Evolutionary conservation across 2,329 filamentous ascomycete genomes (phyloP).

Genomic region (Beauveria pseudobassiana): DNA sequence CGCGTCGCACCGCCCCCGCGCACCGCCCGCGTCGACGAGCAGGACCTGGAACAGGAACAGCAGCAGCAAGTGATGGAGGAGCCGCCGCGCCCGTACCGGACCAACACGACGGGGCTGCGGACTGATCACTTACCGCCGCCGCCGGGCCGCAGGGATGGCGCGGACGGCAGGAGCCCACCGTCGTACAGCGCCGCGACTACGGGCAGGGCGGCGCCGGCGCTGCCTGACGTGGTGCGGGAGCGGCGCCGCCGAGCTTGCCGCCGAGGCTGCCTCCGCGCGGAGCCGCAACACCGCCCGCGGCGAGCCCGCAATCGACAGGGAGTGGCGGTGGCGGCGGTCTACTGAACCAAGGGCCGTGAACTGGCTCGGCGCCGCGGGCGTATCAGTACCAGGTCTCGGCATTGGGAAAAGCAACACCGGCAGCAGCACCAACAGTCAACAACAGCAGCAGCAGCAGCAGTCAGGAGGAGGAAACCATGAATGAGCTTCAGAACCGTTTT

Average conservation of each 20-base stretch:
- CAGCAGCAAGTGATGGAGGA: constrained; percentile 11
- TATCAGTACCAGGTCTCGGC: constrained; percentile 71
- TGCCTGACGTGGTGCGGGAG: constrained; percentile 11
- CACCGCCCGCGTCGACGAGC: neutral
- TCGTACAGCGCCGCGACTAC: constrained; percentile 24
- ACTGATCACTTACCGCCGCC: constrained; percentile 65
- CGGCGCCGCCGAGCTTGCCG: constrained; percentile 59
- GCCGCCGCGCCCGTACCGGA: constrained; percentile 51
- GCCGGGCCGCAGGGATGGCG: constrained; percentile 46
- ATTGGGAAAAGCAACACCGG: constrained; percentile 45
- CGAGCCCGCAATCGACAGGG: constrained; percentile 22
- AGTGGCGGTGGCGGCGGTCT: constrained; percentile 20
- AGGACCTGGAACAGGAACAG: neutral
- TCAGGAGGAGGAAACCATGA: constrained; percentile 35
- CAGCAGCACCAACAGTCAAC: constrained; percentile 17
- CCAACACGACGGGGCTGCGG: constrained; percentile 62
- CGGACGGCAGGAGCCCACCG: constrained; percentile 25
- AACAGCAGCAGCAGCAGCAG: constrained; percentile 15
- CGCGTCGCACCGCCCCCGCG: constrained; percentile 14
- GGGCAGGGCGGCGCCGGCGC: constrained; percentile 7
- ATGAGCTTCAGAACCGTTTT: constrained; percentile 63
- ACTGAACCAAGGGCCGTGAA: constrained; percentile 52
- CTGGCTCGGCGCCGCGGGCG: constrained; percentile 63
- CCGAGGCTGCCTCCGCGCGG: constrained; percentile 52
- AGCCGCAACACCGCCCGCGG: constrained; percentile 11